Conservation (phyloP, 148 eudicot genomes). For the Vaccinium corymbosum region DNA sequence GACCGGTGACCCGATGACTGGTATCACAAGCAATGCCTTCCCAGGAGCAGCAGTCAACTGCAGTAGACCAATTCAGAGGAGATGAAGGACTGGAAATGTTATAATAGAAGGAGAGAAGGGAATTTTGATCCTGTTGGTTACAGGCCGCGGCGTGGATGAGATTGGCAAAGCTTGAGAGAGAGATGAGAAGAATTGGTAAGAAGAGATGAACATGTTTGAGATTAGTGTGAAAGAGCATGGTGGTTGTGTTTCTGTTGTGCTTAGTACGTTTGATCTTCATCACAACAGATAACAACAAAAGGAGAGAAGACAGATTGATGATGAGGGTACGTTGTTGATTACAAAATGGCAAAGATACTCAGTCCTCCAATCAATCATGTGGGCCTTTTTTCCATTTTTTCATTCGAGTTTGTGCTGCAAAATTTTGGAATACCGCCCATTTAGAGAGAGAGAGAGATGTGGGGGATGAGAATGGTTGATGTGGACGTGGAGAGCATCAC, state of each 20-base stretch:
- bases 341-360: constrained; percentile 17
- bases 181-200: constrained; percentile 14
- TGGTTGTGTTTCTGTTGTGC: constrained; percentile 10
- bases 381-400: constrained; percentile 37
- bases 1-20: constrained; percentile 33
- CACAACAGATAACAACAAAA: constrained; percentile 23
- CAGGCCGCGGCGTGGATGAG: constrained; percentile 36
- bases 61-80: constrained; percentile 53
- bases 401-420: constrained; percentile 34
- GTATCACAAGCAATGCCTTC: constrained; percentile 62
- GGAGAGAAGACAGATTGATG: constrained; percentile 21
- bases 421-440: constrained; percentile 14
- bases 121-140: constrained; percentile 39
- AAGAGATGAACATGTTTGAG: constrained; percentile 1
- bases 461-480: constrained; percentile 15
- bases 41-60: constrained; percentile 67
- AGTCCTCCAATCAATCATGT: constrained; percentile 43
- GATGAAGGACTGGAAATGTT: constrained; percentile 23
- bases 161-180: constrained; percentile 23
- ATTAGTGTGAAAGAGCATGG: constrained; percentile 41
- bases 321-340: background rate
- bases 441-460: background rate
- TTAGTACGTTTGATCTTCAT: constrained; percentile 28
- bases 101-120: constrained; percentile 47
- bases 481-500: constrained; percentile 7